A percentile compares a stretch with the other conserved stretches of the same genome.
Conservation (phyloP, 1,284 basidiomycete species). For the Sanguinoderma infundibulare region DNA sequence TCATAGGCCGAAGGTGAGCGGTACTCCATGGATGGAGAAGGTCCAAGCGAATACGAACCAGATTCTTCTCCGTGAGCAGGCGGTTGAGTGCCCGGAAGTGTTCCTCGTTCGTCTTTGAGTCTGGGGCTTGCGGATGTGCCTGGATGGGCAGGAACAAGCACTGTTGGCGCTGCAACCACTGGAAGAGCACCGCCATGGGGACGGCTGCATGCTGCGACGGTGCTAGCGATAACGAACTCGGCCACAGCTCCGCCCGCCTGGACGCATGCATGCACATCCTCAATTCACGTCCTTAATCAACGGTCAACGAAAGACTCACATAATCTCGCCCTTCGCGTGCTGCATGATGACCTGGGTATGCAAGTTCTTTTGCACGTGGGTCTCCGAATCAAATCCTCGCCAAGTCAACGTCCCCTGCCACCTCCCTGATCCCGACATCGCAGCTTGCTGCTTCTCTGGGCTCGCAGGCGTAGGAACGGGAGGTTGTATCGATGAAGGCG, state of each 20-base stretch:
- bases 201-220: constrained; percentile 49
- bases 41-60: constrained; percentile 40
- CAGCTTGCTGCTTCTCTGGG: not conserved
- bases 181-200: constrained; percentile 43
- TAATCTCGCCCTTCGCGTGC: constrained; percentile 10
- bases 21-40: not conserved
- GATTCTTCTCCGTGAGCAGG: constrained; percentile 45
- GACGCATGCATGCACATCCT: not conserved
- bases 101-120: constrained; percentile 41
- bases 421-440: constrained; percentile 7
- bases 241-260: constrained; percentile 62
- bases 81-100: constrained; percentile 44
- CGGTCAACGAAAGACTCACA: constrained; percentile 21
- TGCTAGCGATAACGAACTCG: constrained; percentile 46
- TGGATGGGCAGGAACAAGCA: constrained; percentile 29
- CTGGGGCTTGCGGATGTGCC: constrained; percentile 19
- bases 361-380: constrained; percentile 47
- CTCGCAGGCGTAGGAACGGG: not conserved
- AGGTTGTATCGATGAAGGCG: not conserved
- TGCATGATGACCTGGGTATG: constrained; percentile 36
- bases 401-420: constrained; percentile 62
- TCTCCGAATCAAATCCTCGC: constrained; percentile 45
- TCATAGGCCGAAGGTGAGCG: not conserved
- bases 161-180: constrained; percentile 51
- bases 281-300: not conserved